These are phyloP conservation scores for Cytospora piceicola DNA, from an alignment of 2,329 filamentous ascomycete genomes.

Conservation along the genomic window DNA sequence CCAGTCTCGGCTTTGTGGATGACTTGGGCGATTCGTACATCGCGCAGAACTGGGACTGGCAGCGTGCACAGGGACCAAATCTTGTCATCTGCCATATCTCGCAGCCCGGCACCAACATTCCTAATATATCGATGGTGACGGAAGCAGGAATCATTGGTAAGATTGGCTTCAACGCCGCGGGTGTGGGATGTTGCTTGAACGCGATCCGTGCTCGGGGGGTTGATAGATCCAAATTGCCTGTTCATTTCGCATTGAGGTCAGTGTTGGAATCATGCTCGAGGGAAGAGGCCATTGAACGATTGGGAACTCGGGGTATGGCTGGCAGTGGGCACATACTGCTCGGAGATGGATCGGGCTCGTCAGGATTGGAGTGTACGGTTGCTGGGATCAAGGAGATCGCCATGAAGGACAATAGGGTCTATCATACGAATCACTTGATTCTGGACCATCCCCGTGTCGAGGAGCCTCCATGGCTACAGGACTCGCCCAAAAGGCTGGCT, in stretches of 20 bases:
- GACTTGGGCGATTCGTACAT: conserved; percentile 8
- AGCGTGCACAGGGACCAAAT: conserved; percentile 24
- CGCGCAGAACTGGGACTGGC: conserved; percentile 32
- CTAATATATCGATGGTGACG: conserved; percentile 40
- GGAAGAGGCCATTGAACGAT: background rate
- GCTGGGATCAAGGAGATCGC: conserved; percentile 5
- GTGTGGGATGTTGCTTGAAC: conserved; percentile 64
- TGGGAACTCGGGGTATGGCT: conserved; percentile 10
- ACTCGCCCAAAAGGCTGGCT: conserved; percentile 13
- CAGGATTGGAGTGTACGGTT: conserved; percentile 29
- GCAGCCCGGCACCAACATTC: conserved; percentile 34
- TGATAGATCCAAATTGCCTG: conserved; percentile 54
- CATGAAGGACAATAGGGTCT: conserved; percentile 8
- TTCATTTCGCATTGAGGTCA: conserved; percentile 63
- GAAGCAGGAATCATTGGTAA: conserved; percentile 67
- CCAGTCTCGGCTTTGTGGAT: conserved; percentile 19
- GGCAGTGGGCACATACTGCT: conserved; percentile 30
- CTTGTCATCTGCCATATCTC: conserved; percentile 34
- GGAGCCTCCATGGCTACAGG: conserved; percentile 21
- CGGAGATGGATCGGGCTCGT: conserved; percentile 8
- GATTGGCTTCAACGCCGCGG: conserved; percentile 63
- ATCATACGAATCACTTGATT: conserved; percentile 27
- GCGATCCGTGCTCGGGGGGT: conserved; percentile 63
- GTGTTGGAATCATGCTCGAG: conserved; percentile 55
- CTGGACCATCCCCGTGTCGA: conserved; percentile 23